Evolutionary conservation across 805 yeast species (phyloP).

Genomic region (Middelhovenomyces tepae): DNA sequence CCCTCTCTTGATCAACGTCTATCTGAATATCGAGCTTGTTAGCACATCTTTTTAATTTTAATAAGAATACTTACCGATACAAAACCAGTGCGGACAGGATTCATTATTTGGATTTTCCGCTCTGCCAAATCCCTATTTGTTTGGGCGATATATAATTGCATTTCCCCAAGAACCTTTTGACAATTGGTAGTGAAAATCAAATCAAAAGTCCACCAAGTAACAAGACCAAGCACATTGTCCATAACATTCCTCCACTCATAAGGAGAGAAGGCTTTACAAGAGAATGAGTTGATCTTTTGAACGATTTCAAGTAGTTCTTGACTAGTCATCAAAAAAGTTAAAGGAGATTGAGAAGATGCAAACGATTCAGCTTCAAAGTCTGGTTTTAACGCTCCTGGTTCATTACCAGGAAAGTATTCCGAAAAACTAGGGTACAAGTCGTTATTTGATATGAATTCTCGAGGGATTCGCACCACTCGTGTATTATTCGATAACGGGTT

Average conservation of each 20-base stretch:
- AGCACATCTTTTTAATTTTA: background rate
- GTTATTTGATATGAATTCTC: slow-evolving; percentile 9
- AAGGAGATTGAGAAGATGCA: slow-evolving; percentile 21
- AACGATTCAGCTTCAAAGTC: slow-evolving; percentile 2
- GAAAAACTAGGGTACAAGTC: slow-evolving; percentile 15
- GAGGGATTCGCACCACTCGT: slow-evolving; percentile 16
- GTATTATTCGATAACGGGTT: slow-evolving; percentile 13
- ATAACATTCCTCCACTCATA: slow-evolving; percentile 33
- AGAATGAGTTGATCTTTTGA: slow-evolving; percentile 33
- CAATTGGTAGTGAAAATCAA: slow-evolving; percentile 29
- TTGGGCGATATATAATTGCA: slow-evolving; percentile 37
- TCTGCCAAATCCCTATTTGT: slow-evolving; percentile 6
- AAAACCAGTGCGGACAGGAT: slow-evolving; percentile 12
- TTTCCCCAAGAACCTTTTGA: slow-evolving; percentile 26
- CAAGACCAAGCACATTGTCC: slow-evolving; percentile 29
- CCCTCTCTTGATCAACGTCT: background rate
- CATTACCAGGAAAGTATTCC: slow-evolving; percentile 17
- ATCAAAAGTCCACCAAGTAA: slow-evolving; percentile 36
- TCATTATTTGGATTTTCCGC: slow-evolving; percentile 8
- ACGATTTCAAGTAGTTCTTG: slow-evolving; percentile 38
- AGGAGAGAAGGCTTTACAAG: slow-evolving; percentile 36
- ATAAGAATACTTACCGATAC: slow-evolving; percentile 11
- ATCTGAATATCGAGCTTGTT: slow-evolving; percentile 3
- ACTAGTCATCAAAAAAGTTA: slow-evolving; percentile 30
- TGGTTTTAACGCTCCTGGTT: slow-evolving; percentile 16